These are phyloP conservation scores for Alnus rubra DNA, from an alignment of 306 rosid species.

Conservation along the genomic window DNA sequence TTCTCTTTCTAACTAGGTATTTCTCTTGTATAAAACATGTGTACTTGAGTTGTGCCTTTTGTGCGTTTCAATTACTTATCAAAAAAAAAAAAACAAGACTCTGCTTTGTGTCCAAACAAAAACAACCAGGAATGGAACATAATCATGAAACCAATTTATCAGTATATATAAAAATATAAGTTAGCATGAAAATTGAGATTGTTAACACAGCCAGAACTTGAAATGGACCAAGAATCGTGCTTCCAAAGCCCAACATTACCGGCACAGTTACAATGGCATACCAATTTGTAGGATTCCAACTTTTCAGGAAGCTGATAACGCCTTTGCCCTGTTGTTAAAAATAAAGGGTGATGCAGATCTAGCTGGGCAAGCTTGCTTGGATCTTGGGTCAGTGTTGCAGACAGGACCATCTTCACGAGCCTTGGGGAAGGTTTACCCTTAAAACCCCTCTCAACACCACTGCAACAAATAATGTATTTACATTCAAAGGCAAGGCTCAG, in stretches of 20 bases:
- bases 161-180: too few species aligned
- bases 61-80: too few species aligned
- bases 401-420: slow-evolving; percentile 86
- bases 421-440: slow-evolving; percentile 72
- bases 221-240: slow-evolving; percentile 5
- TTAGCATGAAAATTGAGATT: slow-evolving; percentile 5
- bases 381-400: slow-evolving; percentile 85
- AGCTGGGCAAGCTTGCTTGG: slow-evolving; percentile 89
- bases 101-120: too few species aligned
- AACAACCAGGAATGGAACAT: too few species aligned
- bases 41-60: too few species aligned
- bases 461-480: slow-evolving; percentile 28
- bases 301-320: slow-evolving; percentile 84
- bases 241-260: neutral
- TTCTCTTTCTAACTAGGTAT: too few species aligned
- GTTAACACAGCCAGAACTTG: slow-evolving; percentile 9
- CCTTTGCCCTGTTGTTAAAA: slow-evolving; percentile 75
- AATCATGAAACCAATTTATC: too few species aligned
- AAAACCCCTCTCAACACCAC: slow-evolving; percentile 89
- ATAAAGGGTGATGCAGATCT: slow-evolving; percentile 75
- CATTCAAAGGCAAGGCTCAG: neutral
- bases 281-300: slow-evolving; percentile 74
- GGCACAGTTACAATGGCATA: slow-evolving; percentile 29
- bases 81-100: too few species aligned
- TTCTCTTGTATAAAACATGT: too few species aligned